phyloP scores from a whole-genome alignment of 1,284 basidiomycete species.

The Hymenochaete sp. region DNA sequence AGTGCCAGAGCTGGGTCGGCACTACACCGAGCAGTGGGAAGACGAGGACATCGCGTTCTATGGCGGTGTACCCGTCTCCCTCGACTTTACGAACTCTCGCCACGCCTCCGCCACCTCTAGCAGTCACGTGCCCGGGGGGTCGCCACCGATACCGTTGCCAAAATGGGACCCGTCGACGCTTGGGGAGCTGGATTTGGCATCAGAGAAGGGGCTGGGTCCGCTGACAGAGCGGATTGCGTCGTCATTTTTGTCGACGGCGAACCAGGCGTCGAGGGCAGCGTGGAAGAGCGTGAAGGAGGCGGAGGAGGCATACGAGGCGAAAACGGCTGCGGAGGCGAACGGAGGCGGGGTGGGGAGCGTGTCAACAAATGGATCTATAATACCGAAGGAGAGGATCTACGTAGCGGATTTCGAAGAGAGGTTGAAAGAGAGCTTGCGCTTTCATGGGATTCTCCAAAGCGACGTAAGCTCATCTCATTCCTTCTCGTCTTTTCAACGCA shows the following conservation, averaged over 20 bases:
- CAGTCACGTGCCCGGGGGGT: slow-evolving; percentile 15
- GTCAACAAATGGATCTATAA: slow-evolving; percentile 58
- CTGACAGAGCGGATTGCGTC: slow-evolving; percentile 75
- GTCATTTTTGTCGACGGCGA: slow-evolving; percentile 61
- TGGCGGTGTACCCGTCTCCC: slow-evolving; percentile 35
- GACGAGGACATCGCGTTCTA: slow-evolving; percentile 71
- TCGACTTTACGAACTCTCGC: slow-evolving; percentile 29
- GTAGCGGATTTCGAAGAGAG: slow-evolving; percentile 63
- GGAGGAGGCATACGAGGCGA: slow-evolving; percentile 73
- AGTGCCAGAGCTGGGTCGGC: slow-evolving; percentile 80
- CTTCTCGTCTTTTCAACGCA: not conserved
- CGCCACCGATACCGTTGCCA: slow-evolving; percentile 37
- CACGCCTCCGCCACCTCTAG: slow-evolving; percentile 24
- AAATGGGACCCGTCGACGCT: slow-evolving; percentile 71
- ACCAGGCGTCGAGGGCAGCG: slow-evolving; percentile 32
- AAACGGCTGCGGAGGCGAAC: slow-evolving; percentile 15
- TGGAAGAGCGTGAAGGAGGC: slow-evolving; percentile 73
- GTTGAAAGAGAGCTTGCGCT: slow-evolving; percentile 62
- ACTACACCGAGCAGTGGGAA: slow-evolving; percentile 88
- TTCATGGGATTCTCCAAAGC: slow-evolving; percentile 53
- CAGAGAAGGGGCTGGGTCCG: slow-evolving; percentile 70
- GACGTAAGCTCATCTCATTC: slow-evolving; percentile 35
- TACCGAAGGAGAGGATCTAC: slow-evolving; percentile 60
- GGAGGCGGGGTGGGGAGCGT: too few relatives aligned
- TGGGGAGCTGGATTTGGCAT: slow-evolving; percentile 49